Conservation (phyloP, 805 yeast species). For the Sugiyamaella marilandica region DNA sequence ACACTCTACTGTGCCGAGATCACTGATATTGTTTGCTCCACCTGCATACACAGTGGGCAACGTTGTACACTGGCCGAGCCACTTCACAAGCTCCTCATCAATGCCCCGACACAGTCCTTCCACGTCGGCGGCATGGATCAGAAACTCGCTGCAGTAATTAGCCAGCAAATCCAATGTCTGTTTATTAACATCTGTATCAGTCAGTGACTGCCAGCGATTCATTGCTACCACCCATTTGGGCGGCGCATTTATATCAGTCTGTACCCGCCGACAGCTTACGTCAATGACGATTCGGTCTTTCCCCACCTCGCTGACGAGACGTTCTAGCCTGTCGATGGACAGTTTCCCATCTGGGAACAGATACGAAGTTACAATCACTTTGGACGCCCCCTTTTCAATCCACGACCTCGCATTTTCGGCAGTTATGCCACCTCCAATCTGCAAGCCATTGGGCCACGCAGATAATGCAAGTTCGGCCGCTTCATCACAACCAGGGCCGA, state of each 20-base stretch:
- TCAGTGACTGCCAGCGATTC: constrained; percentile 94
- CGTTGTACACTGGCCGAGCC: constrained; percentile 72
- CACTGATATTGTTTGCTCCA: constrained; percentile 76
- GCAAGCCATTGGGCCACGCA: constrained; percentile 70
- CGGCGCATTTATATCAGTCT: constrained; percentile 25
- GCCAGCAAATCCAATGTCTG: constrained; percentile 53
- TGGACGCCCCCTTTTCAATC: constrained; percentile 70
- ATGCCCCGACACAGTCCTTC: constrained; percentile 95
- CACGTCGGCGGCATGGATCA: constrained; percentile 97
- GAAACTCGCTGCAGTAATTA: constrained; percentile 73
- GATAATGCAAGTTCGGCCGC: constrained; percentile 75
- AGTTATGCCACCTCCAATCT: constrained; percentile 92
- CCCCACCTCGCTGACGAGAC: constrained; percentile 55
- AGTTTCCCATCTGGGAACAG: constrained; percentile 65
- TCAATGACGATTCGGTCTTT: constrained; percentile 71
- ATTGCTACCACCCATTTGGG: constrained; percentile 88
- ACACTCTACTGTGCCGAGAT: constrained; percentile 57
- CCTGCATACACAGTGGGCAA: constrained; percentile 92
- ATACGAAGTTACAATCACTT: constrained; percentile 91
- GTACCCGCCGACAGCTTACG: constrained; percentile 68
- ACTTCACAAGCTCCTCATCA: constrained; percentile 68
- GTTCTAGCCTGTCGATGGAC: constrained; percentile 46
- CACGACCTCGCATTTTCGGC: constrained; percentile 67
- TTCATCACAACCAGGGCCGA: constrained; percentile 76
- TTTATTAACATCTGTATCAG: constrained; percentile 53